Conservation (phyloP, 192 early-diverging fungal genomes). For the Entophlyctis luteolus region DNA sequence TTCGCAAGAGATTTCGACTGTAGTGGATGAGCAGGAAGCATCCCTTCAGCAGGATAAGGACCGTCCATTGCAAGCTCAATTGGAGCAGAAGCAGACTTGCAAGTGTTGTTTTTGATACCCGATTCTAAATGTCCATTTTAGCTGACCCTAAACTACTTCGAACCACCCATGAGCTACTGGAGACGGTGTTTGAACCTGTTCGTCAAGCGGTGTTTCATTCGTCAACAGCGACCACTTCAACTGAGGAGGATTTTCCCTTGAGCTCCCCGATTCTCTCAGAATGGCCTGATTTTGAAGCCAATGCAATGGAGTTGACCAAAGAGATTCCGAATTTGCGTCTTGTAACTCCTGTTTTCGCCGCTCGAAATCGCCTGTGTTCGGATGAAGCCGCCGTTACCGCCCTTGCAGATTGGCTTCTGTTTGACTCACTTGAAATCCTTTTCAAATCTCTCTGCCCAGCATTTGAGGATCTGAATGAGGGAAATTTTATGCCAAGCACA, state of each 20-base stretch:
- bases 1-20: too few species aligned
- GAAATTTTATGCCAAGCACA: background rate
- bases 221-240: background rate
- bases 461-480: background rate
- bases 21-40: too few species aligned
- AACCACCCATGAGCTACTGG: conserved; percentile 7
- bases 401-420: background rate
- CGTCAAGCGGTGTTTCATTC: background rate
- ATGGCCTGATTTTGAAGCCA: background rate
- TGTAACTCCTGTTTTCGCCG: background rate
- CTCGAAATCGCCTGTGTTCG: background rate
- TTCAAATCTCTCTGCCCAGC: background rate
- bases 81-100: too few species aligned
- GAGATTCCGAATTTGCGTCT: background rate
- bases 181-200: background rate
- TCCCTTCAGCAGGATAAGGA: too few species aligned
- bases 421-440: background rate
- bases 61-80: too few species aligned
- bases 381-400: background rate
- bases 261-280: background rate
- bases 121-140: too few species aligned
- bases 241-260: background rate
- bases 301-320: background rate
- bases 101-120: too few species aligned
- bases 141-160: too few species aligned